Conservation (phyloP, 2,329 filamentous ascomycete species). For the Fusarium sp. region DNA sequence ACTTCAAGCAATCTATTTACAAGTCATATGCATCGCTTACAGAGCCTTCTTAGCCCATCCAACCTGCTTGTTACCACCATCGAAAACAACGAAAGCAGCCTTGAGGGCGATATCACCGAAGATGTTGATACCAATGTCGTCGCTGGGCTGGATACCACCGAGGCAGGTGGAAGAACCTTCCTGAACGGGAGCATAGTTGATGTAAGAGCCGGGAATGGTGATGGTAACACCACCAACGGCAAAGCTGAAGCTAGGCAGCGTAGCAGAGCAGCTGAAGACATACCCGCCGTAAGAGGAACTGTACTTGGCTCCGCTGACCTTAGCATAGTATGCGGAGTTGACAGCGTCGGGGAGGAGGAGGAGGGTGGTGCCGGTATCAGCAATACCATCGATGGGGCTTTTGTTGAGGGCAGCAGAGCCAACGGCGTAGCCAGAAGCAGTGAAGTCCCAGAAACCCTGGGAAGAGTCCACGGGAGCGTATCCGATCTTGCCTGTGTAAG, state of each 20-base stretch:
- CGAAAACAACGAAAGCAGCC: slow-evolving; percentile 70
- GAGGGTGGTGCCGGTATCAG: slow-evolving; percentile 74
- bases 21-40: neutral
- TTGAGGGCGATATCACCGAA: slow-evolving; percentile 74
- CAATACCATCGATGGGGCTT: slow-evolving; percentile 58
- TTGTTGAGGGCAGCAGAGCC: slow-evolving; percentile 50
- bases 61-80: slow-evolving; percentile 51
- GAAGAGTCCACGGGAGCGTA: slow-evolving; percentile 72
- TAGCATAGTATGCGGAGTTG: slow-evolving; percentile 63
- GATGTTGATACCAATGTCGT: slow-evolving; percentile 63
- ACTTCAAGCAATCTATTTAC: neutral
- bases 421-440: slow-evolving; percentile 39
- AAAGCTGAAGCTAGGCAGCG: slow-evolving; percentile 65
- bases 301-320: slow-evolving; percentile 59
- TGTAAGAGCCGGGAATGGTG: slow-evolving; percentile 66
- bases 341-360: slow-evolving; percentile 69
- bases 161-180: slow-evolving; percentile 69
- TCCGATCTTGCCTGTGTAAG: slow-evolving; percentile 72
- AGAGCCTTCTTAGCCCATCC: slow-evolving; percentile 42
- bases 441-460: slow-evolving; percentile 75
- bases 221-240: slow-evolving; percentile 71
- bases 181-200: slow-evolving; percentile 64
- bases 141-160: slow-evolving; percentile 74
- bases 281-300: slow-evolving; percentile 59
- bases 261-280: slow-evolving; percentile 61